Base-by-base conservation (phyloP, 179 eudicot genomes). In the Patellifolia procumbens region DNA sequence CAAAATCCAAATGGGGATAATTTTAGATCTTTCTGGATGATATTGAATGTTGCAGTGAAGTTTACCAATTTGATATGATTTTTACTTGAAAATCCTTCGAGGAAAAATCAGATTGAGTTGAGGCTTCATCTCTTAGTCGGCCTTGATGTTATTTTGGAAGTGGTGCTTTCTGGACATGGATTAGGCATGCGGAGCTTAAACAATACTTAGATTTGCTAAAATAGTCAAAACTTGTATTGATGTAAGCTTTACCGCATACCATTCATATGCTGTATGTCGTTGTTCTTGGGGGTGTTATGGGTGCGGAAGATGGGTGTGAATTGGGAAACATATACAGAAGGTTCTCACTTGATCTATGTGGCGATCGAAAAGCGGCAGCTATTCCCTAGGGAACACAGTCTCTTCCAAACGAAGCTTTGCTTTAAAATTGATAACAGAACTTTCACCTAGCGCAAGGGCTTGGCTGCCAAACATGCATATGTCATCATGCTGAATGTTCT, bases 361-460 rank as follows among this genome's bases (percentile, higher is more conserved):
- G 48, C 32, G 52, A 67, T 11, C 22, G 16, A n/a, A 39, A 11
- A 24, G 7, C 7, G 10, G 20, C 52, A 43, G 51, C 49, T 42
- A 67, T n/a, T 68, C 37, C 16, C 39, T 48, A 46, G 7, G 12
- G 32, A 42, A n/a, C 26, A 13, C 32, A n/a, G 4, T 15, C 13
- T 22, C 7, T 22, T 42, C 11, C 31, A 20, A 11, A 0, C 45
- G 24, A 22, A 66, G 51, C 28, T 45, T n/a, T 49, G 24, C 29
- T 55, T 3, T 17, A 32, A 19, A 12, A 68, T 26, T 52, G 45
- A 37, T 29, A 19, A 68, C 34, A 31, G 22, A 76, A n/a, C 26
- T 68, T 76, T 32, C 48, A 32, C 7, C 56, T 39, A 68, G 45
- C 68, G 20, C 31, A 39, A 20, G 61, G 52, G 59, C 20, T 59